Conservation (phyloP, 306 rosid genomes). For the Delonix regia region DNA sequence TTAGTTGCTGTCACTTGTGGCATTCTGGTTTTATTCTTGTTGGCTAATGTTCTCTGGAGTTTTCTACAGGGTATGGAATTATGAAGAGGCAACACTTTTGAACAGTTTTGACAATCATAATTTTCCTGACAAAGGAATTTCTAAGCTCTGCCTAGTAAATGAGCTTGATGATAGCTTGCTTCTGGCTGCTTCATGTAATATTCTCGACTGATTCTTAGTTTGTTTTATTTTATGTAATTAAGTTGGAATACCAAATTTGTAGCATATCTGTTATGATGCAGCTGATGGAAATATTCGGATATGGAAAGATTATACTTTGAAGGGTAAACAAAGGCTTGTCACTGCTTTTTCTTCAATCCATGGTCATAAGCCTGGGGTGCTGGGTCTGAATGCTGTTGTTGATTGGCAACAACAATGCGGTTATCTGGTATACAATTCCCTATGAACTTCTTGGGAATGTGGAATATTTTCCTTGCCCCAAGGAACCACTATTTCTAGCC, state of each 20-base stretch:
- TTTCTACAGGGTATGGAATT: conserved; percentile 80
- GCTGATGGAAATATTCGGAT: conserved; percentile 92
- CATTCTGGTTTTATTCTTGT: conserved; percentile 20
- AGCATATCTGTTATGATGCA: conserved; percentile 38
- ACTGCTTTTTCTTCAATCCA: conserved; percentile 95
- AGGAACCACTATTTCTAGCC: conserved; percentile 1
- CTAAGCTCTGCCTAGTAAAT: conserved; percentile 91
- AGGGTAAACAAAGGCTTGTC: conserved; percentile 87
- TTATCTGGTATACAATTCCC: conserved; percentile 71
- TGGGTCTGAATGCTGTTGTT: conserved; percentile 86
- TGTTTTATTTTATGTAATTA: background rate
- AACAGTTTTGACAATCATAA: conserved; percentile 93
- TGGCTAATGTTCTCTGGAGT: conserved; percentile 29
- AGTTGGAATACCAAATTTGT: conserved; percentile 19
- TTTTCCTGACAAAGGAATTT: conserved; percentile 90
- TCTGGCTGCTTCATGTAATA: conserved; percentile 94
- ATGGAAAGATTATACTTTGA: conserved; percentile 89
- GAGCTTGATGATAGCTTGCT: conserved; percentile 99
- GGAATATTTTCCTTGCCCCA: conserved; percentile 4
- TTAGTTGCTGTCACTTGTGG: background rate
- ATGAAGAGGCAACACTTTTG: conserved; percentile 75
- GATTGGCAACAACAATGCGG: conserved; percentile 99
- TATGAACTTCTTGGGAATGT: conserved; percentile 28
- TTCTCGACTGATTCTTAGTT: conserved; percentile 27
- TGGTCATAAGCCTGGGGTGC: conserved; percentile 89